These are phyloP conservation scores for Daldinia grandis DNA, from an alignment of 495 filamentous ascomycete genomes.

Conservation along the genomic window DNA sequence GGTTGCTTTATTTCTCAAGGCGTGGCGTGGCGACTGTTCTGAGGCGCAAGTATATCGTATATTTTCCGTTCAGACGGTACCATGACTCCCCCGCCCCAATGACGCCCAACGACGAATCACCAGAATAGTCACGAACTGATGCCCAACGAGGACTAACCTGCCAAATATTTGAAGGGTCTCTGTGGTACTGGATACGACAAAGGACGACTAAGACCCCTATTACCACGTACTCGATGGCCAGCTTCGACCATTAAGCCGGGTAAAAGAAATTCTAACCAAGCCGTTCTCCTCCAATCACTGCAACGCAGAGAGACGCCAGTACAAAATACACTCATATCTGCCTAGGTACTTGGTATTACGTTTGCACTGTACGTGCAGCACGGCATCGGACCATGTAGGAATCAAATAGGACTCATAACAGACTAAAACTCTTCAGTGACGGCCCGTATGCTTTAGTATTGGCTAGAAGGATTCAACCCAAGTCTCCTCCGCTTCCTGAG, in stretches of 20 bases:
- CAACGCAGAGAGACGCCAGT: constrained; percentile 12
- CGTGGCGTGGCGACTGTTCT: neutral
- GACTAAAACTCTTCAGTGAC: constrained; percentile 16
- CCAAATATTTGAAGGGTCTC: constrained; percentile 18
- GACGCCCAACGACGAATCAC: constrained; percentile 37
- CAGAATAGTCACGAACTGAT: constrained; percentile 28
- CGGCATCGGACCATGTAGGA: constrained; percentile 32
- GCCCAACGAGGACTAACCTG: constrained; percentile 34
- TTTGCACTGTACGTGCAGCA: constrained; percentile 27
- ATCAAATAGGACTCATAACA: constrained; percentile 14
- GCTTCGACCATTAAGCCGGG: constrained; percentile 21
- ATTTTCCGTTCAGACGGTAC: constrained; percentile 12
- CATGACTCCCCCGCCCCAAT: constrained; percentile 24
- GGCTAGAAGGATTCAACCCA: constrained; percentile 18
- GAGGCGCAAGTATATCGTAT: neutral
- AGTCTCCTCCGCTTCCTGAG: constrained; percentile 20
- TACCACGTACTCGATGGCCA: constrained; percentile 21
- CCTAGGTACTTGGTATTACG: constrained; percentile 19
- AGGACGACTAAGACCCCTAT: neutral
- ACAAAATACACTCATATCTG: constrained; percentile 15
- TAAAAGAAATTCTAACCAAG: constrained; percentile 17
- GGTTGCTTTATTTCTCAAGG: neutral
- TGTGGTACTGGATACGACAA: constrained; percentile 13
- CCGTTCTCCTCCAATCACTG: constrained; percentile 31
- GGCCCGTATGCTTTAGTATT: constrained; percentile 9